These are phyloP conservation scores for Colletotrichum somersetense DNA, from an alignment of 2,329 filamentous ascomycete genomes.

Conservation along the genomic window DNA sequence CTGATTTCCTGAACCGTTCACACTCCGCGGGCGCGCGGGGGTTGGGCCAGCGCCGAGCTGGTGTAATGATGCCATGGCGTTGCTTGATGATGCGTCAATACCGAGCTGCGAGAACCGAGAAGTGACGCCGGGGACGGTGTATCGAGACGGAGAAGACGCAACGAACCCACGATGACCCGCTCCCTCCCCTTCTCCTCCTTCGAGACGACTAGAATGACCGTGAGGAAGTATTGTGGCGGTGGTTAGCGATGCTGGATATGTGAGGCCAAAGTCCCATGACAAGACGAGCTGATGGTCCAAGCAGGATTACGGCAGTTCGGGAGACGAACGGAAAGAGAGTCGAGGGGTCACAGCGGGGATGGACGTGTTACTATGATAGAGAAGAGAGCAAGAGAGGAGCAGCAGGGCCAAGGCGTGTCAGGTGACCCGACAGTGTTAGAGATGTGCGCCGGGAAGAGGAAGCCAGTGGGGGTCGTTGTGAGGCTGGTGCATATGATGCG, in stretches of 20 bases:
- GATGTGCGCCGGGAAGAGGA: conserved; percentile 35
- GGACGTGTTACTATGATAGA: conserved; percentile 28
- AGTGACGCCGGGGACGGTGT: conserved; percentile 22
- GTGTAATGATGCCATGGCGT: conserved; percentile 55
- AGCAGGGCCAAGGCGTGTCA: conserved; percentile 32
- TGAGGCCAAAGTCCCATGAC: conserved; percentile 38
- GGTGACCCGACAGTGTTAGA: conserved; percentile 38
- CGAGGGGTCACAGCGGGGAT: conserved; percentile 26
- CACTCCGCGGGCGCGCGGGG: conserved; percentile 46
- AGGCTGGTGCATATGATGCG: conserved; percentile 33
- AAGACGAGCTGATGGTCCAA: conserved; percentile 29
- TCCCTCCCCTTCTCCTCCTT: conserved; percentile 41
- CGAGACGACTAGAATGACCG: conserved; percentile 17
- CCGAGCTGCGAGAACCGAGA: conserved; percentile 37
- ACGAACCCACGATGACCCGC: conserved; percentile 23
- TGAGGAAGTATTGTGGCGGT: conserved; percentile 39
- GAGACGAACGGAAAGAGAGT: conserved; percentile 27
- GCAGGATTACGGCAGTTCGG: conserved; percentile 21
- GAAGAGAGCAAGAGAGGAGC: conserved; percentile 19
- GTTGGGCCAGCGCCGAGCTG: conserved; percentile 53
- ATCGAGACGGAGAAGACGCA: conserved; percentile 8
- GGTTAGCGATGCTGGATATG: conserved; percentile 13
- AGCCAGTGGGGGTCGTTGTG: conserved; percentile 41
- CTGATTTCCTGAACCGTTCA: conserved; percentile 45
- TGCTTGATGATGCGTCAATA: conserved; percentile 22